These are phyloP conservation scores for Fraxinus sp. DNA, from an alignment of 305 asterid species.

Conservation along the genomic window DNA sequence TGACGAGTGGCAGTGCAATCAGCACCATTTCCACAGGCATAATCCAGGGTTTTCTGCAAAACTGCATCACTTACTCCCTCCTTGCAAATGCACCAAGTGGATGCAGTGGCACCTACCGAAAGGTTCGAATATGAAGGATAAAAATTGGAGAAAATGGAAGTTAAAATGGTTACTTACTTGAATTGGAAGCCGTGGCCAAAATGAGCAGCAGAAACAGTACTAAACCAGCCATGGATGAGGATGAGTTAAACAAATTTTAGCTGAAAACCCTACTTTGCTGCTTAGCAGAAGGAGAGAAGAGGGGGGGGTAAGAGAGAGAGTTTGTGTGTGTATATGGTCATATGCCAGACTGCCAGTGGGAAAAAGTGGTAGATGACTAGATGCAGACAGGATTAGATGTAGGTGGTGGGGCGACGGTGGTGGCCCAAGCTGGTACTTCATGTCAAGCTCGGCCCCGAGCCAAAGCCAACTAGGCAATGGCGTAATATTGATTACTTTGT, in stretches of 20 bases:
- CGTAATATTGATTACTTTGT: too few species aligned
- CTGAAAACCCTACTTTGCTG: neutral
- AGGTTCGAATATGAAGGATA: neutral
- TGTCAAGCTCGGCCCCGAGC: too few species aligned
- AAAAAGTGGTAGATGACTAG: neutral
- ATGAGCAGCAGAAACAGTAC: constrained; percentile 37
- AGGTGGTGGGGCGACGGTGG: neutral
- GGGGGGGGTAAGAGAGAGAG: neutral
- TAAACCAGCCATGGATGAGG: constrained; percentile 30
- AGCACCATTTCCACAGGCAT: constrained; percentile 78
- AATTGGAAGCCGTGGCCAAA: constrained; percentile 55
- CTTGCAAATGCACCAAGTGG: constrained; percentile 73
- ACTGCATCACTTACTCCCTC: constrained; percentile 42
- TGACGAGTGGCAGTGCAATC: constrained; percentile 60
- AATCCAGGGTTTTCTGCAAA: constrained; percentile 66
- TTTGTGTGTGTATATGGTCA: neutral
- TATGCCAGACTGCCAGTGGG: neutral
- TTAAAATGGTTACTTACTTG: constrained; percentile 58
- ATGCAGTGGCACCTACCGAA: constrained; percentile 35
- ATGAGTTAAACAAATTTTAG: neutral
- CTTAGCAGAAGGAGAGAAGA: neutral
- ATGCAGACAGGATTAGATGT: neutral
- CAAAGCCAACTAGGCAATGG: too few species aligned
- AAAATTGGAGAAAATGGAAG: neutral
- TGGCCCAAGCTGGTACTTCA: neutral